Evolutionary conservation across 192 early-diverging fungal genomes (phyloP).

Genomic region (Coemansia sp.): DNA sequence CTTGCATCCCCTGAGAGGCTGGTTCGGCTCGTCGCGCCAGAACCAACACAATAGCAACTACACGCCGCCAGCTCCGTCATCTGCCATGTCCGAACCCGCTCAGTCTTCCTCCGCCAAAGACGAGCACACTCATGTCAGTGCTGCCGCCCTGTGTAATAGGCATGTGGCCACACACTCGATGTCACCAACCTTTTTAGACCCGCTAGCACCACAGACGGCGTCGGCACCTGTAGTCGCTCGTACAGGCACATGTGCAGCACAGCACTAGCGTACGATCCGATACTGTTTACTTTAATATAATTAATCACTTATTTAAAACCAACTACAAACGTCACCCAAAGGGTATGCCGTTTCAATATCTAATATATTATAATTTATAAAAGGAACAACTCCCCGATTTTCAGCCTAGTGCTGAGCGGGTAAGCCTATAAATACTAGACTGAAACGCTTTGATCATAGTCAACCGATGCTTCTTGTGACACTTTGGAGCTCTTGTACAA

Average conservation of each 20-base stretch:
- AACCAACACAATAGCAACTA: slow-evolving; percentile 3
- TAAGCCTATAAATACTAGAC: too few species aligned
- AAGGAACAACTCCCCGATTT: too few species aligned
- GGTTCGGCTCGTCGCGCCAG: slow-evolving; percentile 56
- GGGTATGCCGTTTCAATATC: too few species aligned
- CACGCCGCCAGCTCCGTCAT: background rate
- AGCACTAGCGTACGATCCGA: background rate
- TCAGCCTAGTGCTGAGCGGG: too few species aligned
- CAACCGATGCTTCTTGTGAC: too few species aligned
- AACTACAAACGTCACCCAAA: too few species aligned
- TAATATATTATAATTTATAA: too few species aligned
- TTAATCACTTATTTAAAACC: background rate
- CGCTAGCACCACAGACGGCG: slow-evolving; percentile 10
- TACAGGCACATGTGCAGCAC: background rate
- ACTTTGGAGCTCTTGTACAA: too few species aligned
- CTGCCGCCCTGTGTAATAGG: background rate
- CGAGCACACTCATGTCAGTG: background rate
- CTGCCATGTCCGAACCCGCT: background rate
- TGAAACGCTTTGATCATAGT: too few species aligned
- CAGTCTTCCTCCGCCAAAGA: background rate
- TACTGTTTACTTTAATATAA: background rate
- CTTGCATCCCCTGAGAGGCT: slow-evolving; percentile 48
- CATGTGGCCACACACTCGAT: slow-evolving; percentile 2
- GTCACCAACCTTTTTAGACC: slow-evolving; percentile 16
- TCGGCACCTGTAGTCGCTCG: background rate